Evolutionary conservation across 352 stramenopile species (phyloP), one percentile per base, ranked within the genome.

Genomic region (Thraustotheca clavata): DNA sequence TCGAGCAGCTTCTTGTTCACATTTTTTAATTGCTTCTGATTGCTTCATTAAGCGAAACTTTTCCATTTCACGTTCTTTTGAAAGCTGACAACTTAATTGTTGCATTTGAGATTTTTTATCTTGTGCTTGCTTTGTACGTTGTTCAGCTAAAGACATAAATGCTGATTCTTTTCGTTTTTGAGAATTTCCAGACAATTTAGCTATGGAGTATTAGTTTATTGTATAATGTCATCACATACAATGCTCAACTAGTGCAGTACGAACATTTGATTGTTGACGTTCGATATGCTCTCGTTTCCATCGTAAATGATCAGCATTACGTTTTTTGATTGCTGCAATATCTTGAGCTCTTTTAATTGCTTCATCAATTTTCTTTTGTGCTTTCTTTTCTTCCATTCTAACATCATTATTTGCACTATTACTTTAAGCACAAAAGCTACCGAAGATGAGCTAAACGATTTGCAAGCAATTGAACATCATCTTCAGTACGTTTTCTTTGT

Each of bases 311-410:
- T 79, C 72, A 22, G 72, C 67, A 55, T 89, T 91, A 29, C 77
- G 76, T 35, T 76, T 76, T 67, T 87, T 87, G 35, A 86, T 68
- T 4, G 54, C 41, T 41, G 86, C 72, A 38, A 89, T 87, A 61
- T 91, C 79, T 0, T 69, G 59, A 2, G 77, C 77, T 31, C 83
- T 76, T 12, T 74, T 69, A 22, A 86, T 86, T 3, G 79, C 79
- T 22, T 87, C 82, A 34, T 87, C 79, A n/a, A 89, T 88, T 1
- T 82, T 74, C 41, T 78, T 79, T 49, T 86, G 75, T 0, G 80
- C 76, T 0, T 70, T 71, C 24, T 66, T 72, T 20, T 91, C 82
- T 41, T 89, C 80, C 3, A 74, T 69, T 0, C 49, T 59, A 62
- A 5, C 20, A 31, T 9, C 27, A 33, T 14, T 14, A 14, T 33